A percentile compares a stretch with the other conserved stretches of the same genome.
phyloP scores from a whole-genome alignment of 23 red algal genomes.

The Chondrus crispus region DNA sequence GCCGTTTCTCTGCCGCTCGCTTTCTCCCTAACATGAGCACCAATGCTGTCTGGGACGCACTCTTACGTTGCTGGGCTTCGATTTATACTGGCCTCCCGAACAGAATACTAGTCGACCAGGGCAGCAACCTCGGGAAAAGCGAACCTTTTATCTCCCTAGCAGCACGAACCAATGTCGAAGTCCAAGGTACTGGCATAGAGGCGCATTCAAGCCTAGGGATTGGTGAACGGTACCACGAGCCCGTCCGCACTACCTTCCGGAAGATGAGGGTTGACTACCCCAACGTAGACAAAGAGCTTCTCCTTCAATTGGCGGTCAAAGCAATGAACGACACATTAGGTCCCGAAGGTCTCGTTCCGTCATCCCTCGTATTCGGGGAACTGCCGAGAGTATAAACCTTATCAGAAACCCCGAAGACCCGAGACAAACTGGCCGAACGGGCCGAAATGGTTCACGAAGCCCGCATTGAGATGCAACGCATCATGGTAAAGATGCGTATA shows the following conservation, averaged over 20 bases:
- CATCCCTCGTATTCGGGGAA: constrained; percentile 21
- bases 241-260: not conserved
- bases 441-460: not conserved
- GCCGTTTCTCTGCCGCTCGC: constrained; percentile 13
- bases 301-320: not conserved
- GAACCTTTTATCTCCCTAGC: constrained; percentile 24
- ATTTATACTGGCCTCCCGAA: constrained; percentile 24
- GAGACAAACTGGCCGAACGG: not conserved
- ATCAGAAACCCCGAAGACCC: not conserved
- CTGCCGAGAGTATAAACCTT: not conserved
- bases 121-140: not conserved
- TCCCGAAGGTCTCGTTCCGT: constrained; percentile 7
- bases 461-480: not conserved
- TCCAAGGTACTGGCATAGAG: not conserved
- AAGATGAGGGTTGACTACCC: not conserved
- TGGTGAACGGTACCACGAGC: constrained; percentile 36
- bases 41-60: not conserved
- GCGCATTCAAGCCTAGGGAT: constrained; percentile 27
- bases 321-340: constrained; percentile 18
- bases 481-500: too few relatives aligned
- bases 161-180: not conserved
- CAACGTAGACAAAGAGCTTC: not conserved
- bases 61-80: not conserved
- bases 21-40: constrained; percentile 18
- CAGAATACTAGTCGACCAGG: constrained; percentile 26